Evolutionary conservation across 2,329 filamentous ascomycete species (phyloP).

Genomic region (Colletotrichum sp.): DNA sequence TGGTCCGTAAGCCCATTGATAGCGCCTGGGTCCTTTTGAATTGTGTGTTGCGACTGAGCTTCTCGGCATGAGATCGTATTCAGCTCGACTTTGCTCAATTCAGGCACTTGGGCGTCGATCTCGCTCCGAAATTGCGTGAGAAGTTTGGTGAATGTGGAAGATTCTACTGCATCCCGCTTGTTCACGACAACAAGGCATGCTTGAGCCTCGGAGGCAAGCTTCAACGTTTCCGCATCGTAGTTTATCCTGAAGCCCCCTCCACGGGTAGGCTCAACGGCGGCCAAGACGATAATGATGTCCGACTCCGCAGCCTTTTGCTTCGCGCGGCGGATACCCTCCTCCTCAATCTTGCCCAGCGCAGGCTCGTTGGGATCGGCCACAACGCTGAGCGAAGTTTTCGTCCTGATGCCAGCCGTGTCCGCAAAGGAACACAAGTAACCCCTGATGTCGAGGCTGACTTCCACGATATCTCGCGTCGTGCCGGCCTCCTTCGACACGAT

Average conservation of each 20-base stretch:
- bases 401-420: conserved; percentile 89
- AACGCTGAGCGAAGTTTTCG: conserved; percentile 28
- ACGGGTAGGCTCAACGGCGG: conserved; percentile 67
- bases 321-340: conserved; percentile 89
- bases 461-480: conserved; percentile 92
- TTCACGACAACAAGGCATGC: conserved; percentile 64
- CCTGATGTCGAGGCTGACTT: conserved; percentile 86
- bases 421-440: conserved; percentile 94
- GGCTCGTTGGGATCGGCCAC: conserved; percentile 22
- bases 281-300: conserved; percentile 83
- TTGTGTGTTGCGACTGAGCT: conserved; percentile 39
- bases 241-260: conserved; percentile 46
- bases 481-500: conserved; percentile 94
- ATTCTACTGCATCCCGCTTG: conserved; percentile 60
- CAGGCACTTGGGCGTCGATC: conserved; percentile 44
- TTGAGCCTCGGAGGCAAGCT: conserved; percentile 54
- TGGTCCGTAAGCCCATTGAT: conserved; percentile 72
- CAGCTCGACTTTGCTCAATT: conserved; percentile 42
- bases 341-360: conserved; percentile 75
- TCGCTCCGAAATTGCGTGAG: conserved; percentile 42
- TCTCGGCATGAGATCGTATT: conserved; percentile 77
- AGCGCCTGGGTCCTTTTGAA: conserved; percentile 59
- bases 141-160: conserved; percentile 39
- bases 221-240: conserved; percentile 61
- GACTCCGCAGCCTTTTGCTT: conserved; percentile 81